Evolutionary conservation across 345 rosid genomes (phyloP), one percentile per base, ranked within the genome.

Genomic region (Nasturtium officinale): DNA sequence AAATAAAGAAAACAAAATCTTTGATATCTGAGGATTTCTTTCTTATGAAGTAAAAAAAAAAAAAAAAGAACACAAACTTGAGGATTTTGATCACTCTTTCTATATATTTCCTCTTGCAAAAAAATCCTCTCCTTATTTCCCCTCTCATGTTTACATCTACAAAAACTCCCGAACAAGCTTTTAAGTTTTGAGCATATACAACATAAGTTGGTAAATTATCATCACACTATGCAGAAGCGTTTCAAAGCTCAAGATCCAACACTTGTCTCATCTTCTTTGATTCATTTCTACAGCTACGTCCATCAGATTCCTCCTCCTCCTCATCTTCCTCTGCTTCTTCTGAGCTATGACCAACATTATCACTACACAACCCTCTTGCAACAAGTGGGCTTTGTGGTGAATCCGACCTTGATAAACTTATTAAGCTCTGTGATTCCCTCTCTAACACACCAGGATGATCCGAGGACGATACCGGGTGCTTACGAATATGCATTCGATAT

Each of bases 401-500:
- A 53, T 78, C 86, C 7, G 90, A 83, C 58, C 82, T 78, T 7
- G 85, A 78, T 48, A 74, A 63, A 67, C 73, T 73, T 20, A 73
- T 78, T 3, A 65, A 72, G 47, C 78, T 78, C 72, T 84, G 86
- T n/a, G 84, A 18, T 54, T 70, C 69, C 23, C 16, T 77, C 33
- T 70, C 85, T 42, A 60, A 53, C 25, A 45, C 63, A 23, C 70
- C 84, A 11, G 75, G 77, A 67, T 72, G 82, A 59, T 77, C 75
- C 58, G 76, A 73, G 73, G 83, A 67, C 17, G 76, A 65, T 64
- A 66, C 51, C 3, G 82, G 82, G 51, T 78, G 68, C 75, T 85
- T 87, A 45, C 87, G 82, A 30, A 86, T 75, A 78, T 90, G 90
- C 75, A 89, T 87, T 72, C 98, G 81, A 75, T 90, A 92, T 78